phyloP scores from a whole-genome alignment of 2,329 filamentous ascomycete species.

The Alternaria gaisen region DNA sequence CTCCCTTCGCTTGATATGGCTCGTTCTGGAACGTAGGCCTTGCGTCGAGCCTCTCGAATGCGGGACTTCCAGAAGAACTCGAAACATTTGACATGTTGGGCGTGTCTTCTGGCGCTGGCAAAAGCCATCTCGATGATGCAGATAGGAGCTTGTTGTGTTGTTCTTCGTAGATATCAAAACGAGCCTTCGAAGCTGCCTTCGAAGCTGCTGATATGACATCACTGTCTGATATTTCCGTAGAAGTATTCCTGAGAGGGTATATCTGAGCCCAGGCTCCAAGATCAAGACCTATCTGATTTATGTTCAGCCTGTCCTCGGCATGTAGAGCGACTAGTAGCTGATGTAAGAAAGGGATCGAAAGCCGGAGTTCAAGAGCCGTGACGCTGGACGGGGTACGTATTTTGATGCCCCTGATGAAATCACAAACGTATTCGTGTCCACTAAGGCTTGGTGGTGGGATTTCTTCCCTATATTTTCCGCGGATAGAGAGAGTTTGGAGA shows the following conservation, averaged over 20 bases:
- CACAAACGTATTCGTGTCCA: conserved; percentile 3
- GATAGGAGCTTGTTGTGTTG: conserved; percentile 9
- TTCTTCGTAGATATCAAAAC: conserved; percentile 13
- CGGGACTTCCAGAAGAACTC: neutral
- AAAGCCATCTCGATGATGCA: conserved; percentile 12
- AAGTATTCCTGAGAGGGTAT: conserved; percentile 17
- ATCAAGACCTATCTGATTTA: conserved; percentile 34
- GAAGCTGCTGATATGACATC: conserved; percentile 9
- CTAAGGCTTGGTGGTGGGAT: conserved; percentile 8
- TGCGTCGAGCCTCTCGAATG: neutral
- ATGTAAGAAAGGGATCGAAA: conserved; percentile 25
- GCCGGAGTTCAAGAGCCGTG: conserved; percentile 29
- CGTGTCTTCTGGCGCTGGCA: neutral
- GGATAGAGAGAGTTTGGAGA: conserved; percentile 33
- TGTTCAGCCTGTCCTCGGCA: conserved; percentile 1
- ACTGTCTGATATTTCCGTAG: neutral
- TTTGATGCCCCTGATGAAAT: conserved; percentile 11
- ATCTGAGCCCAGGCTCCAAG: conserved; percentile 40
- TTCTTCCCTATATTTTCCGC: conserved; percentile 21
- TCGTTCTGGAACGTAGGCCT: conserved; percentile 1
- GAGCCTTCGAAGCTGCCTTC: conserved; percentile 2
- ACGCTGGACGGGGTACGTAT: conserved; percentile 18
- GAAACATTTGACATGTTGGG: neutral
- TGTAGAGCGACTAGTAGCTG: conserved; percentile 20
- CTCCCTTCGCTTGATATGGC: neutral